phyloP scores from a whole-genome alignment of 208 protist species.

The Crithidia mellificae region DNA sequence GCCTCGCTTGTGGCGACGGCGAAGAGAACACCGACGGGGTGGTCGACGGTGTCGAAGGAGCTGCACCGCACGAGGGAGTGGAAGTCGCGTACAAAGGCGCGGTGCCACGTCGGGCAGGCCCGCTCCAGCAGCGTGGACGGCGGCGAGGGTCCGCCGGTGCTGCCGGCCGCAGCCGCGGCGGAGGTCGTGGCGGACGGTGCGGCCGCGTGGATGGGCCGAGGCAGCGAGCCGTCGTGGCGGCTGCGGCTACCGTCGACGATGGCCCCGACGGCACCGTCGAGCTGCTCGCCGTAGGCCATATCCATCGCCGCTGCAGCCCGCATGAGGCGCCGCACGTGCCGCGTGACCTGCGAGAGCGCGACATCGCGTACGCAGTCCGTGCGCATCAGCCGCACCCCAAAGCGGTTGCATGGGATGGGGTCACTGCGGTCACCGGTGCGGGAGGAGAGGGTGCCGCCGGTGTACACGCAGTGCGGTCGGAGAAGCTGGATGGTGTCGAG shows the following conservation, averaged over 20 bases:
- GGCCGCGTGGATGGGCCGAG: constrained; percentile 15
- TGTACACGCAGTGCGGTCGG: constrained; percentile 58
- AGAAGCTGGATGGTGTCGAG: constrained; percentile 75
- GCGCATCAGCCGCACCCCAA: constrained; percentile 77
- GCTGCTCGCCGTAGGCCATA: constrained; percentile 76
- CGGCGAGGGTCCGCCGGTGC: constrained; percentile 16
- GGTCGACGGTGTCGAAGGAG: constrained; percentile 77
- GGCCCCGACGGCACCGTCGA: constrained; percentile 53
- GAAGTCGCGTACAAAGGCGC: constrained; percentile 52
- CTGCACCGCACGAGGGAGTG: constrained; percentile 66
- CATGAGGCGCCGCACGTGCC: constrained; percentile 47
- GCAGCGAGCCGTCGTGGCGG: constrained; percentile 30
- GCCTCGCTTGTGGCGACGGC: constrained; percentile 55
- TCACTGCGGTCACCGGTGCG: constrained; percentile 62
- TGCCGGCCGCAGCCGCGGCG: background rate
- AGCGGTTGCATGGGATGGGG: constrained; percentile 42
- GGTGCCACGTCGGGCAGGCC: constrained; percentile 60
- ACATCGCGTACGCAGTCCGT: constrained; percentile 61
- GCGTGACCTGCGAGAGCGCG: constrained; percentile 23
- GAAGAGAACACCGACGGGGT: constrained; percentile 75
- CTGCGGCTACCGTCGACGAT: constrained; percentile 41
- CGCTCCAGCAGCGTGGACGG: constrained; percentile 62
- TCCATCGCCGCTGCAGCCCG: constrained; percentile 46
- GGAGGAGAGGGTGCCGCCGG: constrained; percentile 42
- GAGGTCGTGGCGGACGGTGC: background rate